Percentiles rank a stretch among this genome's conserved stretches.
phyloP scores from a whole-genome alignment of 2,329 filamentous ascomycete species.

The Truncatella angustata region DNA sequence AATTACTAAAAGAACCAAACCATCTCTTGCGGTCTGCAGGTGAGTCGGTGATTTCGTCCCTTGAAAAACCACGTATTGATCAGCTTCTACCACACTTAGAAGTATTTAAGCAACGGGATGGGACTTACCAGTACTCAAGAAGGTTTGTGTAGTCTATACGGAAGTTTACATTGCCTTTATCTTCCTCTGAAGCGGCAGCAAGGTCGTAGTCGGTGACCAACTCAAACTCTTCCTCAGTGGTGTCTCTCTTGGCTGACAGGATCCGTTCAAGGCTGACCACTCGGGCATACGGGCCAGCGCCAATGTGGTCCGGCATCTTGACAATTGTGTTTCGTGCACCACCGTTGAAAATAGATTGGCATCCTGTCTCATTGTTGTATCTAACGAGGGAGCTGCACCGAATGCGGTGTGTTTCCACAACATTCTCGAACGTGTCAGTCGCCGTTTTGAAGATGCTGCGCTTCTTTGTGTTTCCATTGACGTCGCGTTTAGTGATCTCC shows the following conservation, averaged over 20 bases:
- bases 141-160: not conserved
- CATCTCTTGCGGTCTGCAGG: not conserved
- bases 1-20: not conserved
- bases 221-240: not conserved
- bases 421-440: not conserved
- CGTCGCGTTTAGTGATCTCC: not conserved
- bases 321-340: conserved; percentile 2
- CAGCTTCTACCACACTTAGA: too few relatives aligned
- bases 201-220: not conserved
- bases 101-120: too few relatives aligned
- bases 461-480: not conserved
- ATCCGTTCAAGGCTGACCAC: not conserved
- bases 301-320: conserved; percentile 1
- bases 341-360: not conserved
- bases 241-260: not conserved
- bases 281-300: not conserved
- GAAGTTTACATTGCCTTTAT: not conserved
- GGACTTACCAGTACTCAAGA: not conserved
- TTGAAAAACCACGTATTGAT: too few relatives aligned
- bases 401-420: conserved; percentile 1
- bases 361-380: not conserved
- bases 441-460: not conserved
- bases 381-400: not conserved
- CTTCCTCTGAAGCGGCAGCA: not conserved
- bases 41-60: not conserved